phyloP scores from a whole-genome alignment of 768 basidiomycete genomes.

The Amanita exitialis region DNA sequence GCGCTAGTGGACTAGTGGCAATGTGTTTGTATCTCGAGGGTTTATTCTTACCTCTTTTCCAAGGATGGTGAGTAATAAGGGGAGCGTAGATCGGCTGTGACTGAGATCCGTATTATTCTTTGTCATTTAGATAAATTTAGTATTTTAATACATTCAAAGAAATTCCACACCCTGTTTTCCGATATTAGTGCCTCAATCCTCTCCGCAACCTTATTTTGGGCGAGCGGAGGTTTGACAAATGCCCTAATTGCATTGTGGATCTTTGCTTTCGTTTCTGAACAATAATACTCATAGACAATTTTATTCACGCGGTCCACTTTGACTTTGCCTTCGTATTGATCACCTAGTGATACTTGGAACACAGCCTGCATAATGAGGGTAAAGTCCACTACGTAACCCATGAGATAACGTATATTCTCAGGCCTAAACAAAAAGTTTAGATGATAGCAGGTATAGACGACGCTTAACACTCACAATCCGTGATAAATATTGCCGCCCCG shows the following conservation, averaged over 20 bases:
- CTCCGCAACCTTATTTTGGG: not conserved
- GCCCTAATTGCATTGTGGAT: not conserved
- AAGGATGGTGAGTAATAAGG: not conserved
- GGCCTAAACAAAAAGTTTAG: not conserved
- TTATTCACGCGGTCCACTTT: not conserved
- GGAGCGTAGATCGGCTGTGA: not conserved
- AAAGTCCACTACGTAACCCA: not conserved
- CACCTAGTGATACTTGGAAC: not conserved
- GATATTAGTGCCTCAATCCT: not conserved
- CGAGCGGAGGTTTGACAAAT: not conserved
- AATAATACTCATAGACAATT: not conserved
- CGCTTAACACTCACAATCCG: not conserved
- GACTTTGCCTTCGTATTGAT: not conserved
- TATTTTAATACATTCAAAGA: not conserved
- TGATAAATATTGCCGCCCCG: not conserved
- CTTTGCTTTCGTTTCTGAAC: not conserved
- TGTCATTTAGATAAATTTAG: not conserved
- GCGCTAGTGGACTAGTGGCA: not conserved
- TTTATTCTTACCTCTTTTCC: not conserved
- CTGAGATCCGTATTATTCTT: not conserved
- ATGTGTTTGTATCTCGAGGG: not conserved
- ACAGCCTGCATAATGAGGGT: not conserved
- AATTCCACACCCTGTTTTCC: not conserved
- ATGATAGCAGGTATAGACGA: not conserved
- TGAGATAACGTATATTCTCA: not conserved